A percentile compares a stretch with the other conserved stretches of the same genome.
Conservation (phyloP, 768 basidiomycete species). For the Auriscalpium orientale region DNA sequence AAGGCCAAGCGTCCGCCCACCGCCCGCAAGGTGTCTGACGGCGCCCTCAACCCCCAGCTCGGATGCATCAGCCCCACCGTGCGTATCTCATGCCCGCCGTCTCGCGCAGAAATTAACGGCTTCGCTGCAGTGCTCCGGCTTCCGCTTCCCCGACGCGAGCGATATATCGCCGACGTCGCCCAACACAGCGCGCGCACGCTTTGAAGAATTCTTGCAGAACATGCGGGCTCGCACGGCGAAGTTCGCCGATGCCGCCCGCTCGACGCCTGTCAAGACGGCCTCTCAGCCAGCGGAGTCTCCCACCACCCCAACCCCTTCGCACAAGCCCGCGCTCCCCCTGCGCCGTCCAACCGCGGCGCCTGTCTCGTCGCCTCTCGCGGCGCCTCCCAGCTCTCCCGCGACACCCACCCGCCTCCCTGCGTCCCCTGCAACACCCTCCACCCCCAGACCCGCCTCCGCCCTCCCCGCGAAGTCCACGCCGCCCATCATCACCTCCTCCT, state of each 20-base stretch:
- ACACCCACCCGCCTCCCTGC: conserved; percentile 16
- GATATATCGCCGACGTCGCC: conserved; percentile 5
- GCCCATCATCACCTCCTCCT: no score
- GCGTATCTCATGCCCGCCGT: neutral
- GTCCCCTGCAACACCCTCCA: conserved; percentile 16
- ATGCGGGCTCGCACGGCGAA: neutral
- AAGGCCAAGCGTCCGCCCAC: conserved; percentile 10
- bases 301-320: neutral
- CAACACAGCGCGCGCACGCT: conserved; percentile 6
- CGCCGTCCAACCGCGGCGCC: no score
- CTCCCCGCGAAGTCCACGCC: no score
- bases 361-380: conserved; percentile 1
- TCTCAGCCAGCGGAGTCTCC: no score
- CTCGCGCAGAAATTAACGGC: neutral
- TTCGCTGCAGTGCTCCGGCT: neutral
- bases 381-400: conserved; percentile 12
- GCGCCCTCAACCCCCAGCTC: neutral
- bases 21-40: neutral
- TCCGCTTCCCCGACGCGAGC: conserved; percentile 3
- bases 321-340: no score
- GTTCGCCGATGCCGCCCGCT: neutral
- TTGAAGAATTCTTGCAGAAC: conserved; percentile 8
- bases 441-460: conserved; percentile 3
- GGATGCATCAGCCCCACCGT: conserved; percentile 3
- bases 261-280: neutral